Evolutionary conservation across 306 rosid genomes (phyloP).

Genomic region (Castanospermum australe): DNA sequence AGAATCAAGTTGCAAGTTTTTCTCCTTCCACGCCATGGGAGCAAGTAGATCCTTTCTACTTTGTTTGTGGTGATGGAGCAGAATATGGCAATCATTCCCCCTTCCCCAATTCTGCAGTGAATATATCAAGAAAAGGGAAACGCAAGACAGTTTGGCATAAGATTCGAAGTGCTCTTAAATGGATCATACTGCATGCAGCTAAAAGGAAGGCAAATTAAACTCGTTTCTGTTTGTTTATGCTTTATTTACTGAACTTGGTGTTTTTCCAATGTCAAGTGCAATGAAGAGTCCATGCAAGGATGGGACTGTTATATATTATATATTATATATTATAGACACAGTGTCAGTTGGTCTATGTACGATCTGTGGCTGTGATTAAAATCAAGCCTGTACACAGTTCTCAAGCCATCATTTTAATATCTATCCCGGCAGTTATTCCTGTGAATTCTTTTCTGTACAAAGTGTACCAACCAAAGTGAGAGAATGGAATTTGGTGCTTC

Average conservation of each 20-base stretch:
- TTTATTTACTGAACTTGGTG: background rate
- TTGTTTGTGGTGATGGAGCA: background rate
- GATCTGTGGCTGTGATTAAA: too few relatives aligned
- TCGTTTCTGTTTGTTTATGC: background rate
- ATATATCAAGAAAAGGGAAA: constrained; percentile 9
- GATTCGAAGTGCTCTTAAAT: constrained; percentile 32
- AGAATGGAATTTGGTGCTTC: background rate
- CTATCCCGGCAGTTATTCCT: too few relatives aligned
- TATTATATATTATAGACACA: background rate
- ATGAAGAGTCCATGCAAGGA: background rate
- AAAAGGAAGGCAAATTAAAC: constrained; percentile 27
- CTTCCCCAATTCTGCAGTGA: background rate
- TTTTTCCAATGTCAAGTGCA: background rate
- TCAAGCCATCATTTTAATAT: too few relatives aligned
- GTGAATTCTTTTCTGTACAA: background rate
- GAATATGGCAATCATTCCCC: background rate
- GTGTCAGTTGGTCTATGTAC: background rate
- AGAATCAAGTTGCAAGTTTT: background rate
- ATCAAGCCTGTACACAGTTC: too few relatives aligned
- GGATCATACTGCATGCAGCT: constrained; percentile 9
- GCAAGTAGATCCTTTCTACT: background rate
- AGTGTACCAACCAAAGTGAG: background rate
- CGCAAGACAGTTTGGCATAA: constrained; percentile 42
- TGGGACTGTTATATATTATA: background rate
- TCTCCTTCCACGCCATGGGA: constrained; percentile 10